A percentile compares a stretch with the other conserved stretches of the same genome.
phyloP scores from a whole-genome alignment of 108 stramenopile genomes.

The Schizochytrium sp. region DNA sequence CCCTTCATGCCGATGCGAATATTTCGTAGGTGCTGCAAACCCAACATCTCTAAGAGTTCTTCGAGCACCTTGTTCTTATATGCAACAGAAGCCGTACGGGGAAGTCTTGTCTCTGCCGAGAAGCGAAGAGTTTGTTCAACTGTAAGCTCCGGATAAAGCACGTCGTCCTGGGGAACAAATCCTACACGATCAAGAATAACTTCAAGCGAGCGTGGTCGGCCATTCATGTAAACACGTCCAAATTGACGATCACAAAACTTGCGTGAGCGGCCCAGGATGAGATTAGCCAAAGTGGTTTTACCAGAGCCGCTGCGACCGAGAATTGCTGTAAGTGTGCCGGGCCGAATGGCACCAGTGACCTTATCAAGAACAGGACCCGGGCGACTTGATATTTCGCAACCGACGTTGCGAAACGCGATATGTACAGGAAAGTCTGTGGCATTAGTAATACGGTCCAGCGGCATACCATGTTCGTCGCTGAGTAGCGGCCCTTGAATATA shows the following conservation, averaged over 20 bases:
- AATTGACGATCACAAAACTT: conserved; percentile 1
- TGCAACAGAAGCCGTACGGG: background rate
- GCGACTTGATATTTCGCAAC: background rate
- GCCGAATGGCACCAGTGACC: conserved; percentile 30
- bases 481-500: conserved; percentile 29
- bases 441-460: conserved; percentile 5
- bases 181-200: conserved; percentile 58
- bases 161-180: conserved; percentile 75
- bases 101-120: conserved; percentile 65
- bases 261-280: conserved; percentile 35
- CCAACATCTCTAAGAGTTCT: background rate
- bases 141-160: conserved; percentile 67
- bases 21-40: background rate
- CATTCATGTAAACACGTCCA: conserved; percentile 31
- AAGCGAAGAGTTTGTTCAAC: conserved; percentile 65
- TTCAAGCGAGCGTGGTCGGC: conserved; percentile 20
- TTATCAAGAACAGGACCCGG: conserved; percentile 11
- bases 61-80: conserved; percentile 39
- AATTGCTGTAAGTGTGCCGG: conserved; percentile 41
- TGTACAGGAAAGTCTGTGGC: conserved; percentile 54
- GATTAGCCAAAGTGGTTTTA: conserved; percentile 33
- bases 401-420: conserved; percentile 40
- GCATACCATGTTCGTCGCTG: conserved; percentile 25
- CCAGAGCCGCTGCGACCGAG: conserved; percentile 54
- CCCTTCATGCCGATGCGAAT: conserved; percentile 36